Evolutionary conservation across 2,329 filamentous ascomycete genomes (phyloP), one percentile per base, ranked within the genome.

Genomic region (Nothophaeocryptopus gaeumannii): DNA sequence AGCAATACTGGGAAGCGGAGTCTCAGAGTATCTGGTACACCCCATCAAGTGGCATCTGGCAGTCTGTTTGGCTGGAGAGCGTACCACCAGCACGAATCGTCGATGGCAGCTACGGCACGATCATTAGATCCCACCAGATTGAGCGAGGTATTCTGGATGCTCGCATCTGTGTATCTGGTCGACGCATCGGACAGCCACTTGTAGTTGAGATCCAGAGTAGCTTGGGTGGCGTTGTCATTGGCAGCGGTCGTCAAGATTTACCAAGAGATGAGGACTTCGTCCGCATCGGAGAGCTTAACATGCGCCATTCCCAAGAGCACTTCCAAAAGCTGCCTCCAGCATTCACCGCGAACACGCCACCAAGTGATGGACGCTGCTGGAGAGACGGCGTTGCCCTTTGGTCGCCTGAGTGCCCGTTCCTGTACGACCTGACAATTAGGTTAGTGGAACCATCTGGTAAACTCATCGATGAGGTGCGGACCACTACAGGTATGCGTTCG

Each of bases 41-140:
- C 0, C 81, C 85, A 0, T 88, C 84, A 63, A 84, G 82, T 31
- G 85, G 85, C 5, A 88, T 89, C 55, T 89, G 85, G 85, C 85
- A 88, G 63, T 78, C 77, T 13, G 85, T 88, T 0, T 89, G 85
- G 85, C 70, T 89, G 2, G 81, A 84, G 56, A 73, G 74, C 35
- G 78, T 82, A 2, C 80, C 81, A 1, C 49, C 66, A 0, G 70
- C 73, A 4, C 70, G 78, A 10, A 72, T 84, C 43, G 80, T 74
- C 2, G 76, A 82, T 54, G 77, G 78, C 58, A 79, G 76, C 56
- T 67, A 73, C 2, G 83, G 83, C 1, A 86, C 82, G 0, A 71
- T 85, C 7, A 61, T 84, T 30, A 71, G 70, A 31, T 77, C 78
- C 2, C 74, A 79, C 50, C 74, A 82, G 30, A 80, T 83, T 48